Base-by-base conservation (phyloP, 2,329 filamentous ascomycete genomes). In the Colletotrichum echinochloae region DNA sequence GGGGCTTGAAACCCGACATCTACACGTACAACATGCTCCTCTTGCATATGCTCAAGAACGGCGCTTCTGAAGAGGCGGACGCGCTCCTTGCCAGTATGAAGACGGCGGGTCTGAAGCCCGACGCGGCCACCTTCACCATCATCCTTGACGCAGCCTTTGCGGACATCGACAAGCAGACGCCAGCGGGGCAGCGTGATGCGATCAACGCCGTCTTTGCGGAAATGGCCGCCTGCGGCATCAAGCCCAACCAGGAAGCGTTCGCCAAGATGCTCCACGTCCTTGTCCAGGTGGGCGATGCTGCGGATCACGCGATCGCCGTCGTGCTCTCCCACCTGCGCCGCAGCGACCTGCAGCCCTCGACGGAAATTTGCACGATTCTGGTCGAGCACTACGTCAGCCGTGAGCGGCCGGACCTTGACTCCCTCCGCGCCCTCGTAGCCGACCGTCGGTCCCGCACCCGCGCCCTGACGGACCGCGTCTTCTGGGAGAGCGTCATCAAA, bases 301-400 rank as follows among this genome's bases (percentile, higher is more conserved):
- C 83, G 30, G 82, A 81, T 51, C 78, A 80, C 2, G 88, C 89
- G 65, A 86, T 92, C 18, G 85, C 86, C 54, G 84, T 85, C 1
- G 84, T 95, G 9, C 84, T 94, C 52, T 79, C 83, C 1, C 88
- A 91, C 78, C 92, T 96, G 86, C 81, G 82, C 60, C 74, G 76
- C 7, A 81, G 83, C 30, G 85, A 86, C 26, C 76, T 91, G 52
- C 77, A 84, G 57, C 84, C 89, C 2, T 88, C 87, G 5, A 80
- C 88, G 1, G 87, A 94, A 74, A 92, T 94, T 76, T 92, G 92
- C 82, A 95, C 92, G 30, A 92, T 91, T 75, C 86, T 96, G 26
- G 83, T 92, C 55, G 87, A 91, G 55, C 85, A 92, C 77, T 91
- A 91, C 77, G 91, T 95, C 77, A 76, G 83, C 11, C 85, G 84